Conservation (phyloP, 2,329 filamentous ascomycete species). For the Colletotrichum incanum region DNA sequence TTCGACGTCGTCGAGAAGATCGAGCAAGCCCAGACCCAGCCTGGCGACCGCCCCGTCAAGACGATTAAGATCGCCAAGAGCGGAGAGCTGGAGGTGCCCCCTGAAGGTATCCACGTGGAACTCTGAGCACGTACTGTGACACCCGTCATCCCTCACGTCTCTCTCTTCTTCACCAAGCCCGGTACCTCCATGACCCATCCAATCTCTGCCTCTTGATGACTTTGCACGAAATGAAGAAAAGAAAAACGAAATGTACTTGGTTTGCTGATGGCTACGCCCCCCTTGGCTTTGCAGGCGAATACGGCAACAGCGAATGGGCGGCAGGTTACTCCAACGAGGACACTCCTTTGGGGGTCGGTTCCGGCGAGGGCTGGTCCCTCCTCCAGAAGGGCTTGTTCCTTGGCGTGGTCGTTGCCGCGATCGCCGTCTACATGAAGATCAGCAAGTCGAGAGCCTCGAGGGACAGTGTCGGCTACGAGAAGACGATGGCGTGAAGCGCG, state of each 20-base stretch:
- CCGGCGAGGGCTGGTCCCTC: constrained; percentile 58
- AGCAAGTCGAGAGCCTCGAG: constrained; percentile 50
- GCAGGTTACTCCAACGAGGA: constrained; percentile 55
- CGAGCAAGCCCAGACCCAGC: constrained; percentile 77
- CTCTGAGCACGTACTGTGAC: constrained; percentile 72
- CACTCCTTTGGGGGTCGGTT: constrained; percentile 46
- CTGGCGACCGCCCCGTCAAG: constrained; percentile 78
- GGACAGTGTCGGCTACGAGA: constrained; percentile 58
- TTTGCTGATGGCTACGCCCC: constrained; percentile 52
- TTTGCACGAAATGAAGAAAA: constrained; percentile 9
- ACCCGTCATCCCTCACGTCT: constrained; percentile 27
- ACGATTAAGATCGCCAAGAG: constrained; percentile 85
- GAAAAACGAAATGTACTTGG: constrained; percentile 49
- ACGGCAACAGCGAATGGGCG: constrained; percentile 57
- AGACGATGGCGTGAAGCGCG: constrained; percentile 57
- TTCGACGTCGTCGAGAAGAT: constrained; percentile 86
- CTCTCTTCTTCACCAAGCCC: constrained; percentile 24
- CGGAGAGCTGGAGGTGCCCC: constrained; percentile 85
- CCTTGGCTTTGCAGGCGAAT: constrained; percentile 52
- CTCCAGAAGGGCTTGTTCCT: constrained; percentile 68
- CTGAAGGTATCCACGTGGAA: constrained; percentile 94
- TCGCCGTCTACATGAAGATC: constrained; percentile 63
- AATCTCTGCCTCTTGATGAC: constrained; percentile 24
- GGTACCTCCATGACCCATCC: constrained; percentile 10
- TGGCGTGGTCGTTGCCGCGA: constrained; percentile 61